A percentile compares a stretch with the other conserved stretches of the same genome.
These are phyloP conservation scores for Rhizopogon vesiculosus DNA, from an alignment of 768 basidiomycete species.

Conservation along the genomic window DNA sequence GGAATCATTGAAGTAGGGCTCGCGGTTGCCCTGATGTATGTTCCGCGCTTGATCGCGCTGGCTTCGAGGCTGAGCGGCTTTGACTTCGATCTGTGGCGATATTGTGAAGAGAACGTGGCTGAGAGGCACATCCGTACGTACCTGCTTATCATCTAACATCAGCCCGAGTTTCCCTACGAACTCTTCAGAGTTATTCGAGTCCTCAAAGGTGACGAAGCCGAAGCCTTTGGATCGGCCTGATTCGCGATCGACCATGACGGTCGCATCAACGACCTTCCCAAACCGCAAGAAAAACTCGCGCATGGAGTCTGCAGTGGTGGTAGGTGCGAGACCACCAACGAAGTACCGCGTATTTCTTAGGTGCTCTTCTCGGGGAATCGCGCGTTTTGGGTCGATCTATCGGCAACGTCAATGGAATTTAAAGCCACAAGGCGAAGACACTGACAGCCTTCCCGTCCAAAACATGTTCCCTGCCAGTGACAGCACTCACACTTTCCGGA, in stretches of 20 bases:
- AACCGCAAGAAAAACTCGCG: constrained; percentile 64
- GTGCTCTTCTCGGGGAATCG: constrained; percentile 81
- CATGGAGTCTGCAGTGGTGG: constrained; percentile 68
- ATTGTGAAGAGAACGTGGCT: background rate
- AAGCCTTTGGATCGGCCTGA: constrained; percentile 76
- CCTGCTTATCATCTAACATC: constrained; percentile 74
- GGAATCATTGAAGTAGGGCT: constrained; percentile 29
- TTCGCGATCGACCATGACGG: constrained; percentile 82
- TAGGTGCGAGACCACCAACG: constrained; percentile 68
- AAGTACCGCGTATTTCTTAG: constrained; percentile 74
- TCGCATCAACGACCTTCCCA: constrained; percentile 79
- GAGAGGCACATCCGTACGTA: constrained; percentile 22
- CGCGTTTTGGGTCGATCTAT: constrained; percentile 86
- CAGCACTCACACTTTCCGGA: constrained; percentile 54
- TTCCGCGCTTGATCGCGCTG: constrained; percentile 52
- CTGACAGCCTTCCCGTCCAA: constrained; percentile 77
- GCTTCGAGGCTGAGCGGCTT: constrained; percentile 70
- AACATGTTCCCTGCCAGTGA: constrained; percentile 62
- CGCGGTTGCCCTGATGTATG: constrained; percentile 17
- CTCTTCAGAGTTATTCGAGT: constrained; percentile 56
- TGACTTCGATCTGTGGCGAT: constrained; percentile 67
- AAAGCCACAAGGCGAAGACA: background rate
- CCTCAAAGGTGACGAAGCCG: constrained; percentile 80
- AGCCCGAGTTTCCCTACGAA: constrained; percentile 66
- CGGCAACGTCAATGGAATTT: background rate